Percentiles rank a stretch among this genome's conserved stretches.
phyloP scores from a whole-genome alignment of 2,329 filamentous ascomycete species.

The Pestalotiopsis sp. region DNA sequence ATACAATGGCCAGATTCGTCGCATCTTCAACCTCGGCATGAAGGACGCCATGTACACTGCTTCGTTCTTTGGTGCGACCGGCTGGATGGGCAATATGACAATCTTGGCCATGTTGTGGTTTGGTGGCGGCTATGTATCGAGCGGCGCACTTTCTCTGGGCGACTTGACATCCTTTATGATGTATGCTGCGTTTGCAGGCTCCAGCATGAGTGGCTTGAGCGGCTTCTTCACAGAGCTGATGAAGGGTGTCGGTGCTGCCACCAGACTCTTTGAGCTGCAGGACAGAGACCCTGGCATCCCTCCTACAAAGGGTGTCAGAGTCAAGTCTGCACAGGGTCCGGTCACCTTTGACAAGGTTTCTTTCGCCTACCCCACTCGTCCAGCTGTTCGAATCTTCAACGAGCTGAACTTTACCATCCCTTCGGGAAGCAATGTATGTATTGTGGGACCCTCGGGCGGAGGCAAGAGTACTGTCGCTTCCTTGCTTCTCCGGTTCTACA shows the following conservation, averaged over 20 bases:
- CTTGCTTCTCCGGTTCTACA: constrained; percentile 89
- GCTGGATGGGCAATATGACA: constrained; percentile 94
- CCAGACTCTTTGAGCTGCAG: constrained; percentile 90
- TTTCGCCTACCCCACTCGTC: constrained; percentile 92
- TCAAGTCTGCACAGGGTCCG: constrained; percentile 80
- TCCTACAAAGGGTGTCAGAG: constrained; percentile 78
- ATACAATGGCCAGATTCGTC: constrained; percentile 89
- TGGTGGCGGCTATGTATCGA: constrained; percentile 86
- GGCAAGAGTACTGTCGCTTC: constrained; percentile 95
- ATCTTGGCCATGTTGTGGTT: constrained; percentile 88
- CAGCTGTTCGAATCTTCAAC: constrained; percentile 88
- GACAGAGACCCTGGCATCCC: constrained; percentile 84
- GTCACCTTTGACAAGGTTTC: constrained; percentile 85
- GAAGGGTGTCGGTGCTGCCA: constrained; percentile 98
- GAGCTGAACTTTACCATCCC: constrained; percentile 88
- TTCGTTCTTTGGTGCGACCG: constrained; percentile 83
- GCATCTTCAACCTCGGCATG: constrained; percentile 87
- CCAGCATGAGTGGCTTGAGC: constrained; percentile 89
- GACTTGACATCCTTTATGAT: constrained; percentile 97
- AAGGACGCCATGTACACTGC: constrained; percentile 86
- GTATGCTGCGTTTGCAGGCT: constrained; percentile 87
- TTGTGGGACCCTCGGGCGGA: constrained; percentile 93
- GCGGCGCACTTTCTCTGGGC: constrained; percentile 82
- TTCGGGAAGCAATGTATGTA: constrained; percentile 90
- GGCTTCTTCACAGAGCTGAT: constrained; percentile 98